Evolutionary conservation across 2,329 filamentous ascomycete genomes (phyloP), one percentile per base, ranked within the genome.

Genomic region (Bisporella sp.): DNA sequence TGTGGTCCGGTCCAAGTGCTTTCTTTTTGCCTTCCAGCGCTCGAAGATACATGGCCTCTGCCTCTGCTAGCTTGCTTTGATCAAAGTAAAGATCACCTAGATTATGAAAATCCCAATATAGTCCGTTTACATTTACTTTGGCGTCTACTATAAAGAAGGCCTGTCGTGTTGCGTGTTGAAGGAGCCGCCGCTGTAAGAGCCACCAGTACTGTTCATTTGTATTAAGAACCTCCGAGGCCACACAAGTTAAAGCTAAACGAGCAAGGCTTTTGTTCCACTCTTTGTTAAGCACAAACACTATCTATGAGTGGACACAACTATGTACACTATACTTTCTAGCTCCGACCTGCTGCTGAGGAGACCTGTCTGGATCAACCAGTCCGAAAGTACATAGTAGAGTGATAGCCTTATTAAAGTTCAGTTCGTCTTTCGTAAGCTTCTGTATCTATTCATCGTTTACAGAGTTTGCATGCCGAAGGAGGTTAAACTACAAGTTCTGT

Each of bases 401-500:
- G 12, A 56, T 29, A n/a, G 51, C 45, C 2, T 51, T 30, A 40
- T 55, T 41, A 28, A 55, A 55, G 37, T 45, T 50, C 28, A 54
- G 8, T 50, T 56, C 42, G 35, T 56, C 48, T 13, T 52, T 11
- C 0, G 46, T 48, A 44, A 56, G 43, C 46, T 54, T 43, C 13
- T 46, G 45, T 50, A 56, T 45, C 41, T 31, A 56, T 45, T 54
- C 31, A 43, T 48, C 6, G 21, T 52, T 45, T 41, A n/a, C 13
- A 51, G 37, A 56, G 31, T 52, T 46, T 49, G n/a, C 39, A 51
- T 59, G 6, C 53, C 53, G 3, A 59, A 75, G 54, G 6, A 75
- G 62, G 41, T 73, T 65, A 56, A 66, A 73, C 71, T 68, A 76
- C 2, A 76, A 52, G 51, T 73, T 70, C 11, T 69, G 61, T 54